Base-by-base conservation (phyloP, 2,329 filamentous ascomycete species). In the Penicillium sp. region DNA sequence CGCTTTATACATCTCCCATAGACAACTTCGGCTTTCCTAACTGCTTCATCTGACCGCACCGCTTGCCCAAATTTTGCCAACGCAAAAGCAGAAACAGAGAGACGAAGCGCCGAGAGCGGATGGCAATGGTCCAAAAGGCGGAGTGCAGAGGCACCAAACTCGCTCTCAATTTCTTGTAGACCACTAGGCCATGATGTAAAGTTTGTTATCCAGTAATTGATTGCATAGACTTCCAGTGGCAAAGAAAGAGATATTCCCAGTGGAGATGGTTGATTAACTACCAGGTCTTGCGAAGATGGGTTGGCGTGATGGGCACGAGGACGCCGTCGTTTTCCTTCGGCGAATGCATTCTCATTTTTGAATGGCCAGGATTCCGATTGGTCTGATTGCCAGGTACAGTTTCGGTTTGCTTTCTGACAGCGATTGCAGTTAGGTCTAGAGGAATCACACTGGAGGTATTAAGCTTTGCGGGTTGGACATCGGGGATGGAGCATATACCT, bases 311-410 rank as follows among this genome's bases (percentile, higher is more conserved):
- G 22, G 57, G 57, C 59, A 22, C 58, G 49, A 31, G 64, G 65
- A 13, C 65, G 58, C 6, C 66, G 55, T 22, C 55, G 61, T 35
- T 57, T 56, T 19, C 66, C 66, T 48, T 59, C 48, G 1, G 65
- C 66, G 59, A 62, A 68, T 3, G 49, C 52, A 57, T 67, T 66
- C 50, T 68, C 66, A 29, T 43, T 64, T 43, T 51, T 60, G 59
- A 68, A 66, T 55, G 35, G 37, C 43, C 57, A 29, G 3, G 49
- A 49, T n/a, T 62, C 49, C 10, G 24, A 26, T n/a, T 56, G 47
- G 29, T 63, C 57, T 4, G 54, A 51, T 8, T 66, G 54, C 65
- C 65, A 68, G 9, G 46, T 21, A 50, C 64, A 68, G 21, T 29
- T 29, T 14, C 64, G 56, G 31, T 53, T 52, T 49, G 59, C 61